Evolutionary conservation across 257 asterid genomes (phyloP).

Genomic region (Nyctanthes arbortristis): DNA sequence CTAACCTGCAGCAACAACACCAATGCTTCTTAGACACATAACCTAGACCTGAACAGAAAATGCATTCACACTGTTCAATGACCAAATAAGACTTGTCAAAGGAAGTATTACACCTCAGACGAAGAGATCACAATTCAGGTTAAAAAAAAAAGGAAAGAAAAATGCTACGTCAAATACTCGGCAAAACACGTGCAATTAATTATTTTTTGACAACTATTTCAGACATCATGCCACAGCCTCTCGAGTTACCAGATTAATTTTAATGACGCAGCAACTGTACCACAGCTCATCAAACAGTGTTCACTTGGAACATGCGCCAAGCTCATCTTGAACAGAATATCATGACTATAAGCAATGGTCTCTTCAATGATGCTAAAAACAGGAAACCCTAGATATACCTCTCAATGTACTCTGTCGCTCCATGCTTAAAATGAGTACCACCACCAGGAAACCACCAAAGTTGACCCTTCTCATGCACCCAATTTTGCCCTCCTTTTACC

Average conservation of each 20-base stretch:
- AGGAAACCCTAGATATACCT: constrained; percentile 46
- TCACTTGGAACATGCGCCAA: background rate
- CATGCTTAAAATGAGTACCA: constrained; percentile 96
- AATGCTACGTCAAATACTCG: background rate
- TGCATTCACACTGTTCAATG: background rate
- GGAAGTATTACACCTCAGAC: background rate
- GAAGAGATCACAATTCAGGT: background rate
- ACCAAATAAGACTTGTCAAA: background rate
- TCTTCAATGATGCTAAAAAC: background rate
- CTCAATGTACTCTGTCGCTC: constrained; percentile 87
- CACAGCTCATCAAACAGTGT: background rate
- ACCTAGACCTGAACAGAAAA: background rate
- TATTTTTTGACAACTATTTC: background rate
- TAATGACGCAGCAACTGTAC: background rate
- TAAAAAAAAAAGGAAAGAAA: too few species aligned
- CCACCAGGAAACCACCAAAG: constrained; percentile 99
- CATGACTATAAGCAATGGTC: background rate
- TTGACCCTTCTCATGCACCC: constrained; percentile 79
- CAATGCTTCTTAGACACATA: background rate
- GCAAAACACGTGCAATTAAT: background rate
- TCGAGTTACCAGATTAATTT: background rate
- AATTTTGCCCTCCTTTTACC: constrained; percentile 94
- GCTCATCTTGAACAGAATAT: background rate
- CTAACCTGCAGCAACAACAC: constrained; percentile 59
- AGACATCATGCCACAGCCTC: background rate